Evolutionary conservation across 2,329 filamentous ascomycete species (phyloP), one percentile per base, ranked within the genome.

Genomic region (Fusarium sp.): DNA sequence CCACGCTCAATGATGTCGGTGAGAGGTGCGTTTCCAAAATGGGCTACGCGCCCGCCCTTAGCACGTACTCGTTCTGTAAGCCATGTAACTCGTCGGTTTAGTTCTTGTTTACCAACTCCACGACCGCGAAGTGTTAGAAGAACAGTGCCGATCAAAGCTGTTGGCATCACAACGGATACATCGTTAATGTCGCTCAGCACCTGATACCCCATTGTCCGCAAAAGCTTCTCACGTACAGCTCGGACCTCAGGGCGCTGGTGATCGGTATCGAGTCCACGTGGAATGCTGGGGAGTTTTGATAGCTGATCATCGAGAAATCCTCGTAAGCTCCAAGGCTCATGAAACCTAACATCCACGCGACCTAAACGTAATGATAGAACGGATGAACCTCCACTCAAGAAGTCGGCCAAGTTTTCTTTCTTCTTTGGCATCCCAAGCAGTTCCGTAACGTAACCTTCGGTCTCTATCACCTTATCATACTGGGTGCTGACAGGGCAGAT

Each of bases 401-500:
- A 97, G 75, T 97, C 93, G 34, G 90, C 88, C 39, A 99, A 82
- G 67, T 97, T 98, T 77, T 99, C 96, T 77, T 97, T 97, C 75
- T 93, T 93, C 80, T 99, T 99, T 0, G 96, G 96, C 66, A 97
- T 91, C 5, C 96, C 96, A 1, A 99, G 86, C 4, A 99, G 87
- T 79, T 99, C 96, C 34, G 90, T 96, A 45, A 98, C 95, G 76
- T 99, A 99, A 7, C 94, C 96, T 79, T 97, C 94, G 1, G 97
- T 97, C 79, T 99, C 96, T 63, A 99, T 97, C 58, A 99, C 96
- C 77, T 98, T 99, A 84, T 99, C 96, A 77, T 99, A 99, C 78
- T 99, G 96, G 1, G 94, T 98, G 79, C 93, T 97, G 46, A 99
- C 96, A 1, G 96, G 96, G 73, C 95, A 97, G 54, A 99, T 93